Evolutionary conservation across 495 filamentous ascomycete genomes (phyloP).

Genomic region (Trypethelium eluteriae): DNA sequence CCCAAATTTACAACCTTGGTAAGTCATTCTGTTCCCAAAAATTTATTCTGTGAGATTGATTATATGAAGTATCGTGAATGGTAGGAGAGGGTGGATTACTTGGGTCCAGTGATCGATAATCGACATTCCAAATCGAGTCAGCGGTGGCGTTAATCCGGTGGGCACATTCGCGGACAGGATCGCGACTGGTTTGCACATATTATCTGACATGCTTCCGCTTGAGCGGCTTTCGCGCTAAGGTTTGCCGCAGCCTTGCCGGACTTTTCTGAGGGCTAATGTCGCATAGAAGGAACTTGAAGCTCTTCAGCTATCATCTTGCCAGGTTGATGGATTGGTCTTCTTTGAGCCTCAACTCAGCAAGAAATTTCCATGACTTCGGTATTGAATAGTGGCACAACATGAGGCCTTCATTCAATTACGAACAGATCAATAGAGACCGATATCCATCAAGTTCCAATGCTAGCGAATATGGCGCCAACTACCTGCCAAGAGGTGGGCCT

Average conservation of each 20-base stretch:
- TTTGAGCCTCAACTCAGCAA: neutral
- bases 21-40: no score
- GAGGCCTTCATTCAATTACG: neutral
- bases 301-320: neutral
- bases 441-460: neutral
- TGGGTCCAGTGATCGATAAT: neutral
- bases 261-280: neutral
- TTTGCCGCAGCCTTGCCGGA: slow-evolving; percentile 5
- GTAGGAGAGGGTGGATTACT: neutral
- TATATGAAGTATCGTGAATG: neutral
- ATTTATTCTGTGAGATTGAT: neutral
- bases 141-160: neutral
- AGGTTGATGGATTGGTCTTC: neutral
- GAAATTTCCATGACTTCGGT: neutral
- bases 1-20: no score
- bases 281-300: neutral
- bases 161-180: neutral
- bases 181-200: neutral
- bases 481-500: neutral
- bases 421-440: neutral
- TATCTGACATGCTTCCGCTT: slow-evolving; percentile 10
- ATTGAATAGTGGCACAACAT: neutral
- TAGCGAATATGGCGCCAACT: neutral
- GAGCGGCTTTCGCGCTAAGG: neutral
- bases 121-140: neutral